These are phyloP conservation scores for Plasmodium vivax DNA, from an alignment of 169 alveolate genomes.

Conservation along the genomic window DNA sequence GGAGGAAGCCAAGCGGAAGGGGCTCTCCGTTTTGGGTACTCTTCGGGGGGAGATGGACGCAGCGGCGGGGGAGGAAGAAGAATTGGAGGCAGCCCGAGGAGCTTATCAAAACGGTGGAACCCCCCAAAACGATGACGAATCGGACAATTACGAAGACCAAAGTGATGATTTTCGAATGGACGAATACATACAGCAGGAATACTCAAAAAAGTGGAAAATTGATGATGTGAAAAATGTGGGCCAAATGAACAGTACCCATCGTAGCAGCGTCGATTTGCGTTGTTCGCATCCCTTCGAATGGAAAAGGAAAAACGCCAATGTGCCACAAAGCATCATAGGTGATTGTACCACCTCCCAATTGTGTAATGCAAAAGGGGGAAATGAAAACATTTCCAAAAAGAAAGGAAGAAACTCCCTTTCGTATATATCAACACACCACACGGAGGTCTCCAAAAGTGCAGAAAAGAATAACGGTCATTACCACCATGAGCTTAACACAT, in stretches of 20 bases:
- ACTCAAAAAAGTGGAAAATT: slow-evolving; percentile 13
- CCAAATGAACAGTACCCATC: neutral
- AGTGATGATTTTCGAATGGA: neutral
- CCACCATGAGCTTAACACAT: neutral
- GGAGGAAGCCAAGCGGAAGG: neutral
- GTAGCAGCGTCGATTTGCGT: neutral
- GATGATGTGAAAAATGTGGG: neutral
- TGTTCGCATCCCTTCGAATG: neutral
- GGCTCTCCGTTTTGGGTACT: neutral
- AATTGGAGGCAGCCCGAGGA: neutral
- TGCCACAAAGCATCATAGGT: neutral
- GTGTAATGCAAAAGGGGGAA: neutral
- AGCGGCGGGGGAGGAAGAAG: neutral
- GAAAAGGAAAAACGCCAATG: neutral
- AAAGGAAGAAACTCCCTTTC: neutral
- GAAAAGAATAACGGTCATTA: neutral
- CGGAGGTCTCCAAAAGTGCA: neutral
- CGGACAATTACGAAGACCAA: neutral
- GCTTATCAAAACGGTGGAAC: neutral
- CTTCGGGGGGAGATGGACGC: neutral
- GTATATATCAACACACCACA: neutral
- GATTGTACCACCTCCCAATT: neutral
- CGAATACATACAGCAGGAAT: slow-evolving; percentile 29
- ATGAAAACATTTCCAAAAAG: neutral
- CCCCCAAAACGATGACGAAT: neutral